Base-by-base conservation (phyloP, 1,284 basidiomycete genomes). In the Boletus sp. region DNA sequence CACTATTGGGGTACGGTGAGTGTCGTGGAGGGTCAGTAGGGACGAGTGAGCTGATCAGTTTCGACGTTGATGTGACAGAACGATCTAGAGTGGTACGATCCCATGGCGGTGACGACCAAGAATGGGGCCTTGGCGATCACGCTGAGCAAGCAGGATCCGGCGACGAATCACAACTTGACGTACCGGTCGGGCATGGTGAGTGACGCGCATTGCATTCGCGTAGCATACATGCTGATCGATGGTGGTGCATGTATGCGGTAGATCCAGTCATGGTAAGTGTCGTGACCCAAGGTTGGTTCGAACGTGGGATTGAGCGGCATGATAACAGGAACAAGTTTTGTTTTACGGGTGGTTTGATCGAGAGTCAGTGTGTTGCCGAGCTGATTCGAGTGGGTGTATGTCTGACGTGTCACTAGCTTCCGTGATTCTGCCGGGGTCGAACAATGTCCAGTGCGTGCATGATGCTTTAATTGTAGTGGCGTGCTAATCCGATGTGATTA, bases 261-360 rank as follows among this genome's bases (percentile, higher is more conserved):
- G 64, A 46, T 65, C 43, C 64, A 65, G 46, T 55, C 65, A 17
- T 74, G 82, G 60, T 83, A 16, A 29, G 59, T 47, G 9, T 26
- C n/a, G 30, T 77, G 55, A 76, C 77, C 61, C 0, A 17, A 30
- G 7, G 6, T 16, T 22, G 23, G 1, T 65, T 64, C 49, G 52
- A 64, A 19, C 52, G 66, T 68, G 58, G 56, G 9, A 62, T 76
- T 26, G 72, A 74, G 5, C 54, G 75, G 1, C 74, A 76, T 72
- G 34, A 36, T 10, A 56, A 33, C 62, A 56, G 74, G 73, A 60
- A 69, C 69, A 88, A 91, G 66, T 84, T 92, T 60, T 93, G 90
- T 66, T 94, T 93, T 65, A 90, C 84, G 0, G 86, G 86, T 5
- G 85, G 84, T 17, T 68, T 84, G 49, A 71, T 87, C 38, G 78